Percentiles rank a stretch among this genome's conserved stretches.
These are phyloP conservation scores for Ceratocystis lukuohia DNA, from an alignment of 2,329 filamentous ascomycete species.

Conservation along the genomic window DNA sequence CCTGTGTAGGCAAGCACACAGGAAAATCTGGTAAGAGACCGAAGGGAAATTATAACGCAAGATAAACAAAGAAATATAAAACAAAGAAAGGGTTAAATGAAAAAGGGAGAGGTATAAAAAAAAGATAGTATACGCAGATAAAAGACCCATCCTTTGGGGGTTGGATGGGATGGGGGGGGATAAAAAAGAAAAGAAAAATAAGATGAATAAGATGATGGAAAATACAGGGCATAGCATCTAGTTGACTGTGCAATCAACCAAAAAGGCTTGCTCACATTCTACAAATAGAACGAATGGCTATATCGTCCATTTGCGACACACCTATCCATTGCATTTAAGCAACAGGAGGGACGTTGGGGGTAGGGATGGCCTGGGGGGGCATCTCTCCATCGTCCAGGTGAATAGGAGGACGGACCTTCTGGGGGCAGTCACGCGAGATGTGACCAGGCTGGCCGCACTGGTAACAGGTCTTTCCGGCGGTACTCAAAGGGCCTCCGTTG, in stretches of 20 bases:
- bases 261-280: not conserved
- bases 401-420: slow-evolving; percentile 40
- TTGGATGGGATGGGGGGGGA: not conserved
- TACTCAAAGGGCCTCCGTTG: slow-evolving; percentile 90
- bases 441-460: slow-evolving; percentile 90
- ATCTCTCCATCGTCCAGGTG: slow-evolving; percentile 9
- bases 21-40: slow-evolving; percentile 42
- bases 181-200: slow-evolving; percentile 6
- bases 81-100: slow-evolving; percentile 14
- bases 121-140: slow-evolving; percentile 11
- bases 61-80: slow-evolving; percentile 10
- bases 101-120: slow-evolving; percentile 11
- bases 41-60: slow-evolving; percentile 21
- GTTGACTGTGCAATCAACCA: not conserved
- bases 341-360: slow-evolving; percentile 24
- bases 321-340: slow-evolving; percentile 24
- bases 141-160: not conserved
- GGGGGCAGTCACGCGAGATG: slow-evolving; percentile 86
- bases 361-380: not conserved
- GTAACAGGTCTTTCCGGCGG: slow-evolving; percentile 96
- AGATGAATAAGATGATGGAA: slow-evolving; percentile 2
- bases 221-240: not conserved
- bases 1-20: slow-evolving; percentile 53
- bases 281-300: not conserved
- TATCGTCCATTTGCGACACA: not conserved